These are phyloP conservation scores for Fusarium nematophilum DNA, from an alignment of 2,329 filamentous ascomycete genomes.

Conservation along the genomic window DNA sequence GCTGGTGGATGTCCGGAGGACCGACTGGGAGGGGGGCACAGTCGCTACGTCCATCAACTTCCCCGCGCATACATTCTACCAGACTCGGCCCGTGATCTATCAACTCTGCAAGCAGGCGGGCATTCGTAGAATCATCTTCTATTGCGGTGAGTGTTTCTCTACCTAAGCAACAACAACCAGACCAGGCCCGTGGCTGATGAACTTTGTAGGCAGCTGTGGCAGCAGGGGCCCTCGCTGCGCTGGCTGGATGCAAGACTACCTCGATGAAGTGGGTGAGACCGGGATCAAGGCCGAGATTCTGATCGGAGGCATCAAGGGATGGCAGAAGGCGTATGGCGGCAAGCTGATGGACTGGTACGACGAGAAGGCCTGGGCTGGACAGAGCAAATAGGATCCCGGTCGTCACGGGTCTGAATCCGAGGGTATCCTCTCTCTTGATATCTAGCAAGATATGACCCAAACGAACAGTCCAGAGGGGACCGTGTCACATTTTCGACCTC, in stretches of 20 bases:
- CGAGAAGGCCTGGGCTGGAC: constrained; percentile 51
- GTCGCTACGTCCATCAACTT: constrained; percentile 68
- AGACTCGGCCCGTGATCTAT: constrained; percentile 60
- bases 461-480: constrained; percentile 30
- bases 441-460: constrained; percentile 46
- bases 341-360: constrained; percentile 64
- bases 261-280: constrained; percentile 57
- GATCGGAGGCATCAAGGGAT: constrained; percentile 65
- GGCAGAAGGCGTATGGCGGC: constrained; percentile 62
- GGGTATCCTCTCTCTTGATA: constrained; percentile 43
- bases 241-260: constrained; percentile 67
- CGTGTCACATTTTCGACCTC: constrained; percentile 47
- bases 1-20: constrained; percentile 64
- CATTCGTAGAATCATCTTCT: constrained; percentile 63
- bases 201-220: constrained; percentile 58
- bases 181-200: neutral
- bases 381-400: constrained; percentile 36
- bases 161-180: neutral
- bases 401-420: constrained; percentile 25
- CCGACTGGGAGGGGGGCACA: constrained; percentile 69
- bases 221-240: constrained; percentile 64
- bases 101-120: constrained; percentile 62
- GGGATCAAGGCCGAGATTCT: constrained; percentile 60
- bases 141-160: constrained; percentile 59
- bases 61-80: constrained; percentile 66